These are phyloP conservation scores for Pseudopithomyces maydicus DNA, from an alignment of 2,329 filamentous ascomycete genomes.

Conservation along the genomic window DNA sequence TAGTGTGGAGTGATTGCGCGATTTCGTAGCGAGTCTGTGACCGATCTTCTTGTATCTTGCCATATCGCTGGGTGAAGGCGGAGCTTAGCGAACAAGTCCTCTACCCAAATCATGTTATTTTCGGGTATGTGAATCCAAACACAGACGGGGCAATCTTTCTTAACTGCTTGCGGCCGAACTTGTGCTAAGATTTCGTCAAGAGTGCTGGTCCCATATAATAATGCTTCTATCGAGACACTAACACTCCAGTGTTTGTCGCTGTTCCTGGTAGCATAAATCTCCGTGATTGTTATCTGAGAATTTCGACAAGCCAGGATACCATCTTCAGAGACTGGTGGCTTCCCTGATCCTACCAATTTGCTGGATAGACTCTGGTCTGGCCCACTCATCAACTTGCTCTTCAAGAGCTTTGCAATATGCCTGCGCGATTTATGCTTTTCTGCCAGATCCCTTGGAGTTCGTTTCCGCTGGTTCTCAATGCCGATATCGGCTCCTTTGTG, in stretches of 20 bases:
- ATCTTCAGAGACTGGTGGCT: not conserved
- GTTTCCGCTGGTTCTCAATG: slow-evolving; percentile 7
- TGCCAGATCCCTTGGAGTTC: slow-evolving; percentile 10
- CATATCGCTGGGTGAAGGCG: slow-evolving; percentile 8
- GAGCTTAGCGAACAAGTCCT: slow-evolving; percentile 14
- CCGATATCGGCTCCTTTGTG: slow-evolving; percentile 8
- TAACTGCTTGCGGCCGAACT: slow-evolving; percentile 8
- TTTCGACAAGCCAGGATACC: slow-evolving; percentile 10
- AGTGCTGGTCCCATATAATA: slow-evolving; percentile 8
- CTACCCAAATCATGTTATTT: slow-evolving; percentile 12
- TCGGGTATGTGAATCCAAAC: slow-evolving; percentile 15
- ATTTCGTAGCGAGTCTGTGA: slow-evolving; percentile 6
- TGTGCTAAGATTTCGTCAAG: slow-evolving; percentile 6
- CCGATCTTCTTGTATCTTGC: slow-evolving; percentile 2
- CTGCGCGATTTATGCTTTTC: slow-evolving; percentile 5
- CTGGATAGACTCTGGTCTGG: slow-evolving; percentile 3
- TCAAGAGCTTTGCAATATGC: slow-evolving; percentile 6
- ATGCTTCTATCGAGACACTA: slow-evolving; percentile 5
- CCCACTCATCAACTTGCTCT: slow-evolving; percentile 11
- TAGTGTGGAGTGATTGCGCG: slow-evolving; percentile 5
- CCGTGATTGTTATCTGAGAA: slow-evolving; percentile 11
- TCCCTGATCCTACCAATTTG: slow-evolving; percentile 5
- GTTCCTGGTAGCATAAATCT: slow-evolving; percentile 6
- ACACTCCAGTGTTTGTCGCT: slow-evolving; percentile 10
- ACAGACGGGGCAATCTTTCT: not conserved